Evolutionary conservation across 2,329 filamentous ascomycete species (phyloP).

Genomic region (Sclerotinia trifoliorum): DNA sequence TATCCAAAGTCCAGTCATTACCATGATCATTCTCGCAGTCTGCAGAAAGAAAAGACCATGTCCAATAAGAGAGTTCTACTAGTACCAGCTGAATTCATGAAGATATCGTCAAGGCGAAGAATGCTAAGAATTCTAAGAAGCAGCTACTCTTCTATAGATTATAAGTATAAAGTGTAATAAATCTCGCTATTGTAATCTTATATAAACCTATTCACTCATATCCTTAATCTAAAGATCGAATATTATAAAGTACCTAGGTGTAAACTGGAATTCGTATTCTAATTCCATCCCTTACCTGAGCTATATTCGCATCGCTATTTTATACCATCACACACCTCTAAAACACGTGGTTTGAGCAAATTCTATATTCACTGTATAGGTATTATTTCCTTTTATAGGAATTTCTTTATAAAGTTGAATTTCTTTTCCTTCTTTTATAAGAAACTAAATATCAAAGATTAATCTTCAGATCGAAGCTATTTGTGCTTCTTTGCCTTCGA

Average conservation of each 20-base stretch:
- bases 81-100: background rate
- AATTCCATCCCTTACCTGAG: background rate
- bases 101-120: background rate
- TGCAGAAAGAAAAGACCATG: no score
- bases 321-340: fast-evolving
- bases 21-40: background rate
- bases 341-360: background rate
- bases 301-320: background rate
- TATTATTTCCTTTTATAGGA: background rate
- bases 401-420: background rate
- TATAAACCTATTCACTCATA: background rate
- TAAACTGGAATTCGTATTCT: background rate
- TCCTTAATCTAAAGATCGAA: background rate
- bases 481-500: background rate
- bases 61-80: background rate
- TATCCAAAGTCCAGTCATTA: background rate
- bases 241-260: no score
- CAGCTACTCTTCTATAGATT: background rate
- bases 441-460: background rate
- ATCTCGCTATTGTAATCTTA: background rate
- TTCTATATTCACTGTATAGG: background rate
- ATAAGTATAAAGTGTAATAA: background rate
- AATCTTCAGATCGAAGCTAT: background rate
- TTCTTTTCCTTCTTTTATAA: background rate
- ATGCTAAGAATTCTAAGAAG: background rate